A percentile compares a stretch with the other conserved stretches of the same genome.
These are phyloP conservation scores for Saturnispora silvae DNA, from an alignment of 805 yeast genomes.

Conservation along the genomic window DNA sequence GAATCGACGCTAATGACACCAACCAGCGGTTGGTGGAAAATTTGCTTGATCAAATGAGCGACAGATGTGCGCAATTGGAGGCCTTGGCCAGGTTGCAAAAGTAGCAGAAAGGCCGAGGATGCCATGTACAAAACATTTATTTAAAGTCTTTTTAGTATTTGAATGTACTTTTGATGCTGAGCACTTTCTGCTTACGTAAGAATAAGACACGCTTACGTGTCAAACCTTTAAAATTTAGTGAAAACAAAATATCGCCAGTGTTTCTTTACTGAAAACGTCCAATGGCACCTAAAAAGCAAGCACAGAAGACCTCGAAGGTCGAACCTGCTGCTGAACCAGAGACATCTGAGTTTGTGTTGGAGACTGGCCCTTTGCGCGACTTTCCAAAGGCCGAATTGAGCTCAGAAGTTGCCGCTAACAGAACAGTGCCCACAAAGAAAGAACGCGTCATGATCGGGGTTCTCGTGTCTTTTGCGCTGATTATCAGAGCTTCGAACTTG, in stretches of 20 bases:
- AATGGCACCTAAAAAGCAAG: slow-evolving; percentile 19
- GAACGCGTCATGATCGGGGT: slow-evolving; percentile 34
- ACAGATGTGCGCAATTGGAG: slow-evolving; percentile 13
- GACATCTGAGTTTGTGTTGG: slow-evolving; percentile 35
- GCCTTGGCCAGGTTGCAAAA: background rate
- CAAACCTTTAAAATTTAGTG: too few relatives aligned
- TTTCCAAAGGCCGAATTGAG: slow-evolving; percentile 45
- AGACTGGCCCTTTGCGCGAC: slow-evolving; percentile 43
- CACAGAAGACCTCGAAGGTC: too few relatives aligned
- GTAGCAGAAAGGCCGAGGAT: too few relatives aligned
- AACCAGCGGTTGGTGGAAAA: slow-evolving; percentile 52
- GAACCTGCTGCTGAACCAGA: slow-evolving; percentile 11
- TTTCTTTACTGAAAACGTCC: background rate
- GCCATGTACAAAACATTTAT: too few relatives aligned
- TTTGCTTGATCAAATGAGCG: slow-evolving; percentile 27
- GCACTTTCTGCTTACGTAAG: slow-evolving; percentile 1
- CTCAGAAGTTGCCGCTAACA: slow-evolving; percentile 27
- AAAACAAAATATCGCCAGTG: background rate
- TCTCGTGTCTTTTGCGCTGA: slow-evolving; percentile 36
- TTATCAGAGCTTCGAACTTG: slow-evolving; percentile 52
- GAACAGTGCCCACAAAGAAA: slow-evolving; percentile 28
- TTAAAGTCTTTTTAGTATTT: background rate
- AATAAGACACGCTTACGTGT: slow-evolving; percentile 8
- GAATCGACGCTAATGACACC: slow-evolving; percentile 42
- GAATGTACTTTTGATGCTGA: background rate